Base-by-base conservation (phyloP, 1,284 basidiomycete species). In the Sanghuangporus weigelae region DNA sequence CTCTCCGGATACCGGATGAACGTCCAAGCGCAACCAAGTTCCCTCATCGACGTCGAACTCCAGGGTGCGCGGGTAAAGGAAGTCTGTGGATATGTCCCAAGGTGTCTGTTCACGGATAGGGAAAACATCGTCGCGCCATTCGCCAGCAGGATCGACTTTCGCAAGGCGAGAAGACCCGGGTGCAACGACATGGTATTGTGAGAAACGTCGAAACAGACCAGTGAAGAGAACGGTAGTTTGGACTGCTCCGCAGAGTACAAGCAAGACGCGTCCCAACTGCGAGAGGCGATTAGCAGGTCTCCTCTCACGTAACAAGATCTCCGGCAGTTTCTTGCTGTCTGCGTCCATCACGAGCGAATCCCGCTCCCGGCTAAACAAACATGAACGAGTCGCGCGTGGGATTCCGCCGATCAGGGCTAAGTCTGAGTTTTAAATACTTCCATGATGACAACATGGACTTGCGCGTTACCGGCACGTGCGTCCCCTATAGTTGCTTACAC, bases 31-130 rank as follows among this genome's bases (percentile, higher is more conserved):
- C 58, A 90, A 74, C 87, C 87, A 90, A 38, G 87, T 90, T 8
- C 88, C 88, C 68, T 89, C 86, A 40, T 79, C 76, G 19, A 89
- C 87, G 59, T 88, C 82, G 70, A 86, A 90, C 63, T 82, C 79
- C n/a, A 89, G 75, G 23, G 74, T 74, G 35, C 87, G 83, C 1
- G 86, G 84, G 73, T 84, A 83, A n/a, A 81, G 78, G 69, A 83
- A 89, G 73, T 89, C 84, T n/a, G 86, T 89, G 19, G 88, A 89
- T 64, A 90, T 90, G 69, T 90, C 88, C 87, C 88, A 90, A 26
- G 82, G 77, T 2, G 82, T 83, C 61, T 82, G 85, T 58, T 78
- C 76, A 46, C 85, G 84, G 31, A 88, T 72, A 31, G 88, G 88
- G 77, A 84, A 90, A 21, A 84, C 70, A 62, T 89, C 78, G 70